phyloP scores from a whole-genome alignment of 73 alveolate genomes.

The Stentor roeselii region DNA sequence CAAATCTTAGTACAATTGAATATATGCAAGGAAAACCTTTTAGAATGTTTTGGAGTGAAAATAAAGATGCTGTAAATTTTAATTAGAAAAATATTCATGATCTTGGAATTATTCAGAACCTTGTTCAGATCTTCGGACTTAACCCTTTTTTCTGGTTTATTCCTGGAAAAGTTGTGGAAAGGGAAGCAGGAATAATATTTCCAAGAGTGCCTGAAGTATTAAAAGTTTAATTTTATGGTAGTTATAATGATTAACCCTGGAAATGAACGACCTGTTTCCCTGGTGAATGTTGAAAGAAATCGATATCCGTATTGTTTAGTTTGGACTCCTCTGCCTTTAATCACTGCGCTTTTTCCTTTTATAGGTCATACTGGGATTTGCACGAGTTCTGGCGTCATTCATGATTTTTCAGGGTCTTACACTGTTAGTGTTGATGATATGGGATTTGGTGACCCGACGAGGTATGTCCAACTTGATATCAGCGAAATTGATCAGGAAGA shows the following conservation, averaged over 20 bases:
- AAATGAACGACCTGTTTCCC: too few species aligned
- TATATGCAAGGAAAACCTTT: slow-evolving; percentile 17
- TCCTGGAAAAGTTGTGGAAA: background rate
- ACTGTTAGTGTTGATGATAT: slow-evolving; percentile 81
- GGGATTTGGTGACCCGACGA: slow-evolving; percentile 91
- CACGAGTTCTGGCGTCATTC: slow-evolving; percentile 80
- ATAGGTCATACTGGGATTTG: slow-evolving; percentile 95
- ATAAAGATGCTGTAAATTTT: background rate
- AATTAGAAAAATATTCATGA: background rate
- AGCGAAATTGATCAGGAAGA: background rate
- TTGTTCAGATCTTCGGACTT: background rate
- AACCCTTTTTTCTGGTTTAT: background rate
- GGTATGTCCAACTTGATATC: slow-evolving; percentile 55
- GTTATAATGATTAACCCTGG: too few species aligned
- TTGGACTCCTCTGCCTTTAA: slow-evolving; percentile 92
- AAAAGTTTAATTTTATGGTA: too few species aligned
- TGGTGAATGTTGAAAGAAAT: too few species aligned
- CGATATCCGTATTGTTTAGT: slow-evolving; percentile 76
- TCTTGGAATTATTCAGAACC: background rate
- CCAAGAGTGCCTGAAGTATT: slow-evolving; percentile 12
- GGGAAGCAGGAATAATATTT: slow-evolving; percentile 4
- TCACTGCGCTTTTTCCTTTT: slow-evolving; percentile 82
- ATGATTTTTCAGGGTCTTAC: slow-evolving; percentile 97
- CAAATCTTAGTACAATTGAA: background rate
- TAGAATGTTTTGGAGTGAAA: background rate